A percentile compares a stretch with the other conserved stretches of the same genome.
Conservation (phyloP, 2,329 filamentous ascomycete genomes). For the Helotiales sp. region DNA sequence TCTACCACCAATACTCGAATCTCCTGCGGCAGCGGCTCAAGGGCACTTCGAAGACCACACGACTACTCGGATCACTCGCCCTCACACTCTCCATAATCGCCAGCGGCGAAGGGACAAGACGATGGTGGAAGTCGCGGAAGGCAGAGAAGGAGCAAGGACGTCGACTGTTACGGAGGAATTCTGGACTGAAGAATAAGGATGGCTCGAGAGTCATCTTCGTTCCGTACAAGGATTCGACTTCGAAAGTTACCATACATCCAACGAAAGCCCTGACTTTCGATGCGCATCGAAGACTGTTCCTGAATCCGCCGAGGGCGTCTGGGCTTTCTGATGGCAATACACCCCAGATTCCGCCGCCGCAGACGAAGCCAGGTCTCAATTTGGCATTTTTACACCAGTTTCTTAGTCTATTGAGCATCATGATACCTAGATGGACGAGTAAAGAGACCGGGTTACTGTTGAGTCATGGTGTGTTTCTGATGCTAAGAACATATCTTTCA, state of each 20-base stretch:
- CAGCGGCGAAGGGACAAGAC: slow-evolving; percentile 76
- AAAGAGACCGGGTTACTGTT: slow-evolving; percentile 92
- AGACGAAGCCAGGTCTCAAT: slow-evolving; percentile 93
- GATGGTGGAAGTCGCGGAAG: slow-evolving; percentile 74
- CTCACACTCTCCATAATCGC: slow-evolving; percentile 80
- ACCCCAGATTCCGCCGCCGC: slow-evolving; percentile 76
- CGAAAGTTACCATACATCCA: slow-evolving; percentile 87
- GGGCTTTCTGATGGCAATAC: slow-evolving; percentile 71
- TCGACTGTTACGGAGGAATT: slow-evolving; percentile 86
- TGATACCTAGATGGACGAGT: slow-evolving; percentile 93
- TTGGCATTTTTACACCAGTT: slow-evolving; percentile 97
- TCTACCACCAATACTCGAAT: slow-evolving; percentile 64
- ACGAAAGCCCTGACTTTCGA: slow-evolving; percentile 96
- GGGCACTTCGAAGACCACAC: slow-evolving; percentile 71
- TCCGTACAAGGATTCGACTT: slow-evolving; percentile 84
- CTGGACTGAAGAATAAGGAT: slow-evolving; percentile 91
- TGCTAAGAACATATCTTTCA: slow-evolving; percentile 92
- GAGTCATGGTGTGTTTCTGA: slow-evolving; percentile 86
- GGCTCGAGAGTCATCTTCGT: slow-evolving; percentile 95
- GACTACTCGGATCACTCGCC: slow-evolving; percentile 75
- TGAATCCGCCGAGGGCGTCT: slow-evolving; percentile 86
- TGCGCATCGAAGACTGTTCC: slow-evolving; percentile 89
- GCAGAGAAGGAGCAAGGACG: slow-evolving; percentile 83
- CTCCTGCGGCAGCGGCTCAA: slow-evolving; percentile 60
- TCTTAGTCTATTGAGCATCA: slow-evolving; percentile 92